phyloP scores from a whole-genome alignment of 2,329 filamentous ascomycete species.

The Arthrocladium fulminans region DNA sequence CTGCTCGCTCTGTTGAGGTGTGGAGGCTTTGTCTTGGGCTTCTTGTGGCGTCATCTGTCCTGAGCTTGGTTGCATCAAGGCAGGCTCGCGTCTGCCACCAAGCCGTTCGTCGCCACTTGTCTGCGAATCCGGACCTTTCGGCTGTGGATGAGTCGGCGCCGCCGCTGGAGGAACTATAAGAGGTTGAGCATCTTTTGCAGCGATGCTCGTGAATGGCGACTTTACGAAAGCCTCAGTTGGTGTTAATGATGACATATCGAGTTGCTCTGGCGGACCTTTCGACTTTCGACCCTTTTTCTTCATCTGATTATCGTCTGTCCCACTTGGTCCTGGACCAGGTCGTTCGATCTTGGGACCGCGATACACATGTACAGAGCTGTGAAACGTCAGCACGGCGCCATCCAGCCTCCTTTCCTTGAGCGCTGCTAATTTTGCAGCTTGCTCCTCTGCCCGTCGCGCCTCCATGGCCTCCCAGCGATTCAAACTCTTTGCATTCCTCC shows the following conservation, averaged over 20 bases:
- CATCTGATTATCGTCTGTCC: slow-evolving; percentile 9
- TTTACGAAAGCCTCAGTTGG: neutral
- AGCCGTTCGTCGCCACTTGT: neutral
- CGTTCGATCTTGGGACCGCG: slow-evolving; percentile 46
- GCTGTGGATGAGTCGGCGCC: neutral
- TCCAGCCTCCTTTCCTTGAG: slow-evolving; percentile 78
- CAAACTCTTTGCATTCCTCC: slow-evolving; percentile 77
- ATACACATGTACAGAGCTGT: slow-evolving; percentile 85
- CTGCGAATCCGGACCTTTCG: neutral
- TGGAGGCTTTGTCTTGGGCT: neutral
- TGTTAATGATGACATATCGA: neutral
- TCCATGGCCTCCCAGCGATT: slow-evolving; percentile 93
- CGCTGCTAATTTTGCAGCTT: slow-evolving; percentile 73
- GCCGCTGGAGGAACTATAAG: neutral
- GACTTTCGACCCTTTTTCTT: slow-evolving; percentile 22
- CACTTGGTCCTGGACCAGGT: neutral
- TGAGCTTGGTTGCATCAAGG: slow-evolving; percentile 17
- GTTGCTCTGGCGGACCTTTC: slow-evolving; percentile 10
- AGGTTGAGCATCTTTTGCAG: neutral
- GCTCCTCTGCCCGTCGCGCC: slow-evolving; percentile 75
- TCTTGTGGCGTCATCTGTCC: neutral
- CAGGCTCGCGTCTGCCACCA: slow-evolving; percentile 38
- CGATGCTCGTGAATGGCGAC: neutral
- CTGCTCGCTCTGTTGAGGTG: slow-evolving; percentile 2
- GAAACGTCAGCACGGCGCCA: slow-evolving; percentile 82